A percentile compares a stretch with the other conserved stretches of the same genome.
phyloP scores from a whole-genome alignment of 2,329 filamentous ascomycete genomes.

The Botrytis paeoniae region DNA sequence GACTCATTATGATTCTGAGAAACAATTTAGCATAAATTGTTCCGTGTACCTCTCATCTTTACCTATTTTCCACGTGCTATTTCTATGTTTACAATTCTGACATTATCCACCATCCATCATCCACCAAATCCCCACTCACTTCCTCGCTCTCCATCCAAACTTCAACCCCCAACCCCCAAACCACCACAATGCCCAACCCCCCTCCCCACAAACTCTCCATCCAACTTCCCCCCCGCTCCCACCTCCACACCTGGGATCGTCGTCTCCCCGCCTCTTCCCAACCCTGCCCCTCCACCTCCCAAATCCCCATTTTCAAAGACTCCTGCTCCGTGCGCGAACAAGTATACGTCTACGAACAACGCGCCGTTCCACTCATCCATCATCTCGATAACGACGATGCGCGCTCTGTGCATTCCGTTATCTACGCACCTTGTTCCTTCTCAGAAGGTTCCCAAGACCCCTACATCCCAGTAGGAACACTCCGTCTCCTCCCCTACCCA shows the following conservation, averaged over 20 bases:
- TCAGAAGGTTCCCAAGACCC: neutral
- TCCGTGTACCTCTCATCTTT: neutral
- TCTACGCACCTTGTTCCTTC: neutral
- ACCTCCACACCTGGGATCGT: neutral
- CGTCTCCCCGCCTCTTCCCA: neutral
- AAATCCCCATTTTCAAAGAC: neutral
- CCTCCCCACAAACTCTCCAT: neutral
- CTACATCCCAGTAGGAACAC: neutral
- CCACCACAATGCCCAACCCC: neutral
- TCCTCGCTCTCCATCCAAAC: neutral
- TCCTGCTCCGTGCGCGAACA: conserved; percentile 8
- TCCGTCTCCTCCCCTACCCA: conserved; percentile 5
- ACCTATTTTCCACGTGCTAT: neutral
- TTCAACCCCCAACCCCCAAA: neutral
- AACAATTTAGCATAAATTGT: neutral
- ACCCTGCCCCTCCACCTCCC: neutral
- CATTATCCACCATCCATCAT: neutral
- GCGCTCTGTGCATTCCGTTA: conserved; percentile 11
- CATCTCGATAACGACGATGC: conserved; percentile 16
- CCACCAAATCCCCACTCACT: neutral
- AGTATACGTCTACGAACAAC: conserved; percentile 17
- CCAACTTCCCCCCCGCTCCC: neutral
- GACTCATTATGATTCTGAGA: neutral
- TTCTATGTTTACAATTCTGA: neutral
- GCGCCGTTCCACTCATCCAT: neutral